Percentiles rank a stretch among this genome's conserved stretches.
Conservation (phyloP, 169 alveolate species). For the Pseudocohnilembus persalinus region DNA sequence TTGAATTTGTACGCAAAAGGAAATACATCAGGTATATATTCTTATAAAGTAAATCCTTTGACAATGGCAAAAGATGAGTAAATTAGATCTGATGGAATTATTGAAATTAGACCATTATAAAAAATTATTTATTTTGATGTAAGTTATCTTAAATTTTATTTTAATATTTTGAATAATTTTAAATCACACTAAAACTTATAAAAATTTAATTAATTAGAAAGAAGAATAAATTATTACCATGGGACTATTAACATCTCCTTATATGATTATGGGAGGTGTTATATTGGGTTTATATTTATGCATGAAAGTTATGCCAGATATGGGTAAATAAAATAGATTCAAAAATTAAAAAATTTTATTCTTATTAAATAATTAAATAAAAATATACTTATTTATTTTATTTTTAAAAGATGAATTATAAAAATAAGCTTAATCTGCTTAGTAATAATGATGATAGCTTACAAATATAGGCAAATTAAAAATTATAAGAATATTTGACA, state of each 20-base stretch:
- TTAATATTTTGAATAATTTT: too few species aligned
- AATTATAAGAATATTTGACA: too few species aligned
- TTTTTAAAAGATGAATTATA: not conserved
- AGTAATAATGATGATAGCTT: too few species aligned
- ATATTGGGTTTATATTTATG: not conserved
- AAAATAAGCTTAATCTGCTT: not conserved
- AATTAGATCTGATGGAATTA: not conserved
- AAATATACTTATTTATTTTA: too few species aligned
- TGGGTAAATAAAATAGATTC: not conserved
- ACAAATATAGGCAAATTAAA: too few species aligned
- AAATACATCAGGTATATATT: not conserved
- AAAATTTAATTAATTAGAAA: not conserved
- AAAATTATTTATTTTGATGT: not conserved
- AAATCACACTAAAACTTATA: too few species aligned
- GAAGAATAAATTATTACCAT: not conserved
- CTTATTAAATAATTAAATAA: too few species aligned
- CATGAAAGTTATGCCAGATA: not conserved
- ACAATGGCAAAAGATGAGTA: not conserved
- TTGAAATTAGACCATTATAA: not conserved
- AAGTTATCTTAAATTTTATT: too few species aligned
- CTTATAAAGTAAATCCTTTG: not conserved
- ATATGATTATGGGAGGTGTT: not conserved
- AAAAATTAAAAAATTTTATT: too few species aligned
- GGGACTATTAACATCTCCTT: not conserved
- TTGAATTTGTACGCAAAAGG: not conserved